Conservation (phyloP, 352 stramenopile species). For the Globisporangium lucens region DNA sequence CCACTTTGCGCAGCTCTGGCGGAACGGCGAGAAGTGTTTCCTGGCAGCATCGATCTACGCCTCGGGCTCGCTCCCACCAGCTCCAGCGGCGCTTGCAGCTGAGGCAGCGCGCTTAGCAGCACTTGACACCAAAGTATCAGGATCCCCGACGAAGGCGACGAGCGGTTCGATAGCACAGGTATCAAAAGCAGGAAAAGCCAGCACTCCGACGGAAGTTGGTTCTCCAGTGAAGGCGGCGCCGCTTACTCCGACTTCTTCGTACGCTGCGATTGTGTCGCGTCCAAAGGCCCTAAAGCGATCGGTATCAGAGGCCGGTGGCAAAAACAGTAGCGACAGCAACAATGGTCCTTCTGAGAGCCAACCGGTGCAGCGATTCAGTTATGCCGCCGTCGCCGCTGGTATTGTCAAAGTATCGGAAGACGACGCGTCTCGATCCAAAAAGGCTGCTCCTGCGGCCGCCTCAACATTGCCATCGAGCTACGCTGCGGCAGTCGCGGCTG, state of each 20-base stretch:
- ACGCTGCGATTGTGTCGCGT: constrained; percentile 50
- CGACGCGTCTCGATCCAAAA: constrained; percentile 10
- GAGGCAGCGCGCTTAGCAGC: constrained; percentile 20
- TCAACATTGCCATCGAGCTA: constrained; percentile 56
- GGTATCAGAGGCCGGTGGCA: constrained; percentile 19
- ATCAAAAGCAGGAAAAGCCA: constrained; percentile 6
- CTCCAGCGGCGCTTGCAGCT: constrained; percentile 23
- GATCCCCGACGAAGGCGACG: not conserved
- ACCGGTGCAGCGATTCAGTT: constrained; percentile 50
- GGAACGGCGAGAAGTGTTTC: constrained; percentile 47
- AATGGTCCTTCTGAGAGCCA: constrained; percentile 5
- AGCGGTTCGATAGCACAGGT: not conserved
- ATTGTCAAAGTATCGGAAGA: constrained; percentile 40
- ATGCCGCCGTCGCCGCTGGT: constrained; percentile 66
- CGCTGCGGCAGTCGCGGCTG: constrained; percentile 56
- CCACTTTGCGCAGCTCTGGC: constrained; percentile 78
- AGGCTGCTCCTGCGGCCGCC: not conserved
- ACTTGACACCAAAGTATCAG: constrained; percentile 13
- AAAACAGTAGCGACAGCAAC: not conserved
- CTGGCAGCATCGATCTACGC: constrained; percentile 61
- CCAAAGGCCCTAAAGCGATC: constrained; percentile 31
- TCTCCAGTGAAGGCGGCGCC: constrained; percentile 9
- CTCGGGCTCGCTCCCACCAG: constrained; percentile 45
- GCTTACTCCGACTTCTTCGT: constrained; percentile 41
- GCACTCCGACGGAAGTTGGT: constrained; percentile 7